Base-by-base conservation (phyloP, 169 alveolate species). In the Besnoitia besnoiti region DNA sequence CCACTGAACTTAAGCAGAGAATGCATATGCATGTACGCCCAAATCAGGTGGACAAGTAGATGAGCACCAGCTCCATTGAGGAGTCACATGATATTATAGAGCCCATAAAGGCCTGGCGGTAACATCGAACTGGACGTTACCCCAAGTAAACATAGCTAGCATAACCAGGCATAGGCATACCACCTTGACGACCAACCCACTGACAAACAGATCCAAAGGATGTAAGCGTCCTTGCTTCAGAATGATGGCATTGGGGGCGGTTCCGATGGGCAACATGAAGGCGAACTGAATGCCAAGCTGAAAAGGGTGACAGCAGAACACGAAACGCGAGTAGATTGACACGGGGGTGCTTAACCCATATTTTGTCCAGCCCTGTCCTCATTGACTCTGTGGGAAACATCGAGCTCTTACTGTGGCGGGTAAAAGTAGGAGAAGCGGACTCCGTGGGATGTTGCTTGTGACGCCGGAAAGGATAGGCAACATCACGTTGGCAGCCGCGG, bases 401-500 rank as follows among this genome's bases (percentile, higher is more conserved):
- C 33, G 27, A 10, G 67, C 67, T 55, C 90, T 55, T 79, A 90
- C 93, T 39, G 85, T 80, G 37, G 93, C 93, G 7, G 93, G 90
- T 3, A 90, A 50, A 75, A 90, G n/a, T 1, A 77, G 27, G 50
- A 90, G 93, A 40, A 90, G 62, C 30, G 93, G 93, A 55, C 40
- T 79, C 19, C 51, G 46, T 30, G 67, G 84, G 33, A 79, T 51
- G n/a, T 85, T 76, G 49, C 85, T 55, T 5, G 93, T 87, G 27
- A 85, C 90, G 19, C 82, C 67, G 8, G 89, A 40, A n/a, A 90
- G 76, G 40, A 90, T 67, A 21, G 93, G 93, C 62, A 90, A 40
- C 33, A 90, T 21, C 42, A 90, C 85, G 51, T 85, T 90, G 61
- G 93, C 93, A 35, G 93, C 77, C 7, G 93, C 93, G 5, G 93